phyloP scores from a whole-genome alignment of 768 basidiomycete species.

The Kwoniella sp. region DNA sequence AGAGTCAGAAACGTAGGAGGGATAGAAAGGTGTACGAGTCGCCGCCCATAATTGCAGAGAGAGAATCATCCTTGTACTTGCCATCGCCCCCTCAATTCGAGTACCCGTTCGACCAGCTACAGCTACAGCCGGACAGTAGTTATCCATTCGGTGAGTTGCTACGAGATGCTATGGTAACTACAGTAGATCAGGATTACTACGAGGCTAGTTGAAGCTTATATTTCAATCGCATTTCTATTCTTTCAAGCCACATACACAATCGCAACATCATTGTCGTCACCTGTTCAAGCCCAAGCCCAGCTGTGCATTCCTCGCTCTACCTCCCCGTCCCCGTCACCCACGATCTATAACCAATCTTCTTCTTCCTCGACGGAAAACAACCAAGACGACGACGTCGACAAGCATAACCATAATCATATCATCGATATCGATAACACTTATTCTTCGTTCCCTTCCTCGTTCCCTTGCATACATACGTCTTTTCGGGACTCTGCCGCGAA shows the following conservation, averaged over 20 bases:
- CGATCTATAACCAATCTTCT: not conserved
- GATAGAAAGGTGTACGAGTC: constrained; percentile 1
- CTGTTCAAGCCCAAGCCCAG: not conserved
- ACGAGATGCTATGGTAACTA: not conserved
- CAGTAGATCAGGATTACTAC: not conserved
- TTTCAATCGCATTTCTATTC: not conserved
- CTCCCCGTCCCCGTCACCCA: constrained; percentile 1
- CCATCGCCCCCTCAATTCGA: not conserved
- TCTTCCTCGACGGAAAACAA: not conserved
- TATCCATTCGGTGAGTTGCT: not conserved
- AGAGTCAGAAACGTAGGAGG: not conserved
- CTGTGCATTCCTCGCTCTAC: not conserved
- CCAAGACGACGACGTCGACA: not conserved
- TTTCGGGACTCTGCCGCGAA: not conserved
- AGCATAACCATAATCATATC: not conserved
- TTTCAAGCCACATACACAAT: constrained; percentile 1
- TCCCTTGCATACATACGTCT: not conserved
- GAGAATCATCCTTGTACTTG: constrained; percentile 3
- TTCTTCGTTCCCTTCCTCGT: no score
- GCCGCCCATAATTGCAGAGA: not conserved
- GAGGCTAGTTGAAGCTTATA: not conserved
- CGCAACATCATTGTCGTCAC: not conserved
- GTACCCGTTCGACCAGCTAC: not conserved
- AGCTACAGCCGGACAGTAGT: not conserved
- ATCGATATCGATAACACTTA: not conserved